Conservation (phyloP, 352 stramenopile genomes). For the Salisapilia sapeloensis region DNA sequence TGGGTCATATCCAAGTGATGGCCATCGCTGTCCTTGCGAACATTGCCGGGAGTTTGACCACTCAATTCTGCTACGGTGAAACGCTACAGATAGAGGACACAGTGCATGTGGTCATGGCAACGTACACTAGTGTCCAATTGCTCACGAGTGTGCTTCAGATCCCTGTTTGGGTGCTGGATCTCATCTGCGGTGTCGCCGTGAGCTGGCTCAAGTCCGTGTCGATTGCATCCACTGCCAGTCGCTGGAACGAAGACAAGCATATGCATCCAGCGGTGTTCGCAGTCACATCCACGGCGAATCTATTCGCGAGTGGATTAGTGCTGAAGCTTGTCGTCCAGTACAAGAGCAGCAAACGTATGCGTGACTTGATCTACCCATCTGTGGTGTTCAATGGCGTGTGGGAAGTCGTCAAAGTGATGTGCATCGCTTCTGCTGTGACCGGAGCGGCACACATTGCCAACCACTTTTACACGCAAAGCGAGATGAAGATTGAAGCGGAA, state of each 20-base stretch:
- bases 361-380: conserved; percentile 6
- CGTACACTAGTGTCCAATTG: conserved; percentile 29
- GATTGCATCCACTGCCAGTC: conserved; percentile 39
- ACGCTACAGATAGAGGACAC: conserved; percentile 40
- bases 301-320: conserved; percentile 48
- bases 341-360: conserved; percentile 11
- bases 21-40: conserved; percentile 36
- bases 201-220: conserved; percentile 62
- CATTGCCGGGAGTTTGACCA: conserved; percentile 42
- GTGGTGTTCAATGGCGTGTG: conserved; percentile 12
- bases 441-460: conserved; percentile 41
- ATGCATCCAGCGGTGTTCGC: conserved; percentile 43
- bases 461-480: conserved; percentile 24
- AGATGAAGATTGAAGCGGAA: conserved; percentile 25
- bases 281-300: conserved; percentile 37
- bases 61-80: conserved; percentile 34
- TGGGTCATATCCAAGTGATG: conserved; percentile 21
- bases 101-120: conserved; percentile 29
- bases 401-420: conserved; percentile 25
- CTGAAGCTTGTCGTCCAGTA: conserved; percentile 38
- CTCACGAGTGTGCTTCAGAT: conserved; percentile 18
- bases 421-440: conserved; percentile 18
- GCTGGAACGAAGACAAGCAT: conserved; percentile 26
- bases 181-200: conserved; percentile 31
- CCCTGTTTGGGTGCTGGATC: conserved; percentile 22